Evolutionary conservation across 1,139 yeast species (phyloP), one percentile per base, ranked within the genome.

Genomic region (Saccharomyces pastorianus): DNA sequence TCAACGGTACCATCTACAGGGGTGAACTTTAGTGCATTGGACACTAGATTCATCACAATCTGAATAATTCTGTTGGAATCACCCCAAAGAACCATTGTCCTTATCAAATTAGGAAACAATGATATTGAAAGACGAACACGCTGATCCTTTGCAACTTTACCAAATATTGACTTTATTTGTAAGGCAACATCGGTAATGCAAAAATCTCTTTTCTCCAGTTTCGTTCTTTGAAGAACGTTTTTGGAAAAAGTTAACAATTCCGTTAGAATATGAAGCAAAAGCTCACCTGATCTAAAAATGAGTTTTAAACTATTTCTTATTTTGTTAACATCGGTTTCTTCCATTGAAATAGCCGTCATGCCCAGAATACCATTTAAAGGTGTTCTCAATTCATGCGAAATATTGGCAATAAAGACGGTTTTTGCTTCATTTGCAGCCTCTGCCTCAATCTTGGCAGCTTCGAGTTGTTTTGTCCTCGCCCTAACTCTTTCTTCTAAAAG

Each of bases 361-460:
- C 99, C 99, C 55, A 93, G 74, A 48, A 93, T 93, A 67, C 98
- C 99, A 70, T 93, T 93, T 61, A 93, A 75, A 1, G 99, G 99
- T 0, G 99, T 93, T 61, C 97, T 78, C 65, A 93, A 77, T 71
- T 93, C 99, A 68, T 93, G 98, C 0, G 97, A 90, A 46, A 93
- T 90, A 68, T 91, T 93, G 20, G 98, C 98, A 69, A 93, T 90
- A 69, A 93, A 93, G n/a, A 88, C 87, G 0, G 96, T 87, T 64
- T 90, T 90, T 6, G 96, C 96, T 63, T 88, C 96, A 69, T 89
- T 89, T 3, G 97, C 97, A 47, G 85, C 81, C 69, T 89, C 96
- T 0, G 96, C 96, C 66, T 85, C 88, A 31, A 85, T 77, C 62
- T 86, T 88, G 2, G 99, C 98, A 1, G 85, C 88, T 68, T 90